Conservation (phyloP, 495 filamentous ascomycete genomes). For the Trypethelium eluteriae region DNA sequence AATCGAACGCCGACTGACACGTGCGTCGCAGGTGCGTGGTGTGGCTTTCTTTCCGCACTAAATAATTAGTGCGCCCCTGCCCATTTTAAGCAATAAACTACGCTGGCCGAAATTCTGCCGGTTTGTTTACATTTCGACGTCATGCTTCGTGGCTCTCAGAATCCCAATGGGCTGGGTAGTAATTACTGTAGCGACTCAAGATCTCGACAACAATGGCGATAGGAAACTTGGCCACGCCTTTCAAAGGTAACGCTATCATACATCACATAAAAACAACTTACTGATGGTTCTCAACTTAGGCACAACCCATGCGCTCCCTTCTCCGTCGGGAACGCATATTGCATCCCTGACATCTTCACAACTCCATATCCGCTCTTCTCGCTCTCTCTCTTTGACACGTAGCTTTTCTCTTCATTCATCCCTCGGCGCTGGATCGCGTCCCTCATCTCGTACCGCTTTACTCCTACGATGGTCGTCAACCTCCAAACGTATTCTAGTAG, state of each 20-base stretch:
- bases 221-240: neutral
- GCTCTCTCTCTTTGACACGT: conserved; percentile 22
- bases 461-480: conserved; percentile 23
- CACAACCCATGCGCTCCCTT: conserved; percentile 18
- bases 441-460: neutral
- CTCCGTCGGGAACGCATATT: conserved; percentile 27
- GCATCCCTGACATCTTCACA: conserved; percentile 26
- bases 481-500: conserved; percentile 41
- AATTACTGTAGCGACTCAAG: no score
- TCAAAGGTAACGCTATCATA: neutral
- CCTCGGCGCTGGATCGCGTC: conserved; percentile 17
- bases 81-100: no score
- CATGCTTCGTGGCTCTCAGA: neutral
- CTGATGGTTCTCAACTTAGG: neutral
- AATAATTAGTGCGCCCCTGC: no score
- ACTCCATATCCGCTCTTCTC: conserved; percentile 29
- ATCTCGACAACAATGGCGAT: neutral
- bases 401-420: conserved; percentile 26
- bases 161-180: no score
- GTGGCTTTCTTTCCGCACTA: no score
- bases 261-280: neutral
- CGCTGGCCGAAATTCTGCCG: neutral
- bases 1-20: no score
- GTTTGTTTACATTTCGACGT: conserved; percentile 11
- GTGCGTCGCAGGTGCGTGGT: no score